phyloP scores from a whole-genome alignment of 1,284 basidiomycete species.

The Ceratobasidium sp. region DNA sequence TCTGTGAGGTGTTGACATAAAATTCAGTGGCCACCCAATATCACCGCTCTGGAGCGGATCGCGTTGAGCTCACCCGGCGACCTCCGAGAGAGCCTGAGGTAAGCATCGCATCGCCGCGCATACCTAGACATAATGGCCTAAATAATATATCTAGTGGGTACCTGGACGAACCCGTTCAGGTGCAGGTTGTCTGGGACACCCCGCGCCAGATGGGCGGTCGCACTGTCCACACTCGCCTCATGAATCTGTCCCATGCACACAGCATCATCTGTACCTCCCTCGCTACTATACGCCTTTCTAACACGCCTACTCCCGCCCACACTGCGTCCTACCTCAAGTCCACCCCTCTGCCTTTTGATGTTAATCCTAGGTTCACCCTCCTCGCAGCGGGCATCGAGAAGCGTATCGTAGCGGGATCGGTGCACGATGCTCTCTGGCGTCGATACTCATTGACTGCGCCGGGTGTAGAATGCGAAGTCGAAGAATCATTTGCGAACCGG shows the following conservation, averaged over 20 bases:
- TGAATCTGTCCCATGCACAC: slow-evolving; percentile 31
- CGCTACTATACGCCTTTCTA: slow-evolving; percentile 27
- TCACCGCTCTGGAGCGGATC: slow-evolving; percentile 39
- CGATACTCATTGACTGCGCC: slow-evolving; percentile 32
- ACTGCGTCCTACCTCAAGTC: slow-evolving; percentile 4
- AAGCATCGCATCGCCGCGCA: background rate
- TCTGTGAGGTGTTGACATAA: background rate
- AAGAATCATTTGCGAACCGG: slow-evolving; percentile 35
- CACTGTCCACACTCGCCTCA: slow-evolving; percentile 22
- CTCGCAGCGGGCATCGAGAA: slow-evolving; percentile 37
- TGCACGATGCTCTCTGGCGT: slow-evolving; percentile 28
- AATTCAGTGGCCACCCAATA: slow-evolving; percentile 31
- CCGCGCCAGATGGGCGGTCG: slow-evolving; percentile 25
- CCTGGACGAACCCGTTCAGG: slow-evolving; percentile 25
- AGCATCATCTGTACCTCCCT: slow-evolving; percentile 37
- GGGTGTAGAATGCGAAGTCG: slow-evolving; percentile 38
- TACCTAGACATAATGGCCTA: too few species aligned
- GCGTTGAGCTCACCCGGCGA: slow-evolving; percentile 37
- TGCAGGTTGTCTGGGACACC: slow-evolving; percentile 35
- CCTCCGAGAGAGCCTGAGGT: slow-evolving; percentile 36
- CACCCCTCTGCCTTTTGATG: slow-evolving; percentile 25
- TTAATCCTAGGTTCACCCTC: slow-evolving; percentile 31
- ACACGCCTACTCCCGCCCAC: background rate
- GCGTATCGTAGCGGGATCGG: background rate
- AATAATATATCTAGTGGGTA: slow-evolving; percentile 27